A percentile compares a stretch with the other conserved stretches of the same genome.
Evolutionary conservation across 306 rosid species (phyloP).

Genomic region (Parietaria judaica): DNA sequence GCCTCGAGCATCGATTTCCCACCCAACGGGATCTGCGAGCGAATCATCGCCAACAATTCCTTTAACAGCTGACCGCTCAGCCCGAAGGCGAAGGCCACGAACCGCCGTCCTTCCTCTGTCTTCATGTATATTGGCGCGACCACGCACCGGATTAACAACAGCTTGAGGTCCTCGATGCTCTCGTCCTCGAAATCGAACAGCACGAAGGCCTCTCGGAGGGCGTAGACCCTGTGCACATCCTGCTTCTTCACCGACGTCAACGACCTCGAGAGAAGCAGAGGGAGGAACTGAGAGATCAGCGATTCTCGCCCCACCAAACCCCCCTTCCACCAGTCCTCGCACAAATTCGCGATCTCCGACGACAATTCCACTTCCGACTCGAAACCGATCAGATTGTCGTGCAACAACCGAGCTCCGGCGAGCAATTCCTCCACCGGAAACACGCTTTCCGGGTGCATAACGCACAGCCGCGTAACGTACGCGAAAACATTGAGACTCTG

Average conservation of each 20-base stretch:
- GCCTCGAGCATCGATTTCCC: conserved; percentile 85
- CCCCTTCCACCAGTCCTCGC: conserved; percentile 94
- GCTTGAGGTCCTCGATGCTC: conserved; percentile 71
- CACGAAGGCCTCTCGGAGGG: conserved; percentile 62
- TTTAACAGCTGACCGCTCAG: conserved; percentile 54
- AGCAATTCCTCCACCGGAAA: conserved; percentile 42
- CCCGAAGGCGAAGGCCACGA: conserved; percentile 61
- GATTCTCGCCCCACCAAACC: conserved; percentile 46
- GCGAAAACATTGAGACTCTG: conserved; percentile 44
- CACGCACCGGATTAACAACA: conserved; percentile 52
- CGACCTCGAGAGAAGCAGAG: conserved; percentile 58
- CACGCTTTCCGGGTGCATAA: conserved; percentile 48
- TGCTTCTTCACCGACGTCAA: conserved; percentile 62
- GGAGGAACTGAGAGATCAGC: conserved; percentile 69
- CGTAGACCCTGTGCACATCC: conserved; percentile 66
- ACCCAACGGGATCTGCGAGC: conserved; percentile 81
- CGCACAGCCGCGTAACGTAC: conserved; percentile 39
- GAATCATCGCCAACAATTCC: conserved; percentile 74
- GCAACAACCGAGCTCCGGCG: conserved; percentile 52
- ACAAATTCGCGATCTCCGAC: conserved; percentile 42
- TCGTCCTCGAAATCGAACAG: conserved; percentile 79
- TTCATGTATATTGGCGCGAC: conserved; percentile 69
- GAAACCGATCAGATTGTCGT: conserved; percentile 49
- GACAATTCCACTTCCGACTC: conserved; percentile 50
- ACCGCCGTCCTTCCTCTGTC: conserved; percentile 71